phyloP scores from a whole-genome alignment of 768 basidiomycete genomes.

The Suillus bovinus region DNA sequence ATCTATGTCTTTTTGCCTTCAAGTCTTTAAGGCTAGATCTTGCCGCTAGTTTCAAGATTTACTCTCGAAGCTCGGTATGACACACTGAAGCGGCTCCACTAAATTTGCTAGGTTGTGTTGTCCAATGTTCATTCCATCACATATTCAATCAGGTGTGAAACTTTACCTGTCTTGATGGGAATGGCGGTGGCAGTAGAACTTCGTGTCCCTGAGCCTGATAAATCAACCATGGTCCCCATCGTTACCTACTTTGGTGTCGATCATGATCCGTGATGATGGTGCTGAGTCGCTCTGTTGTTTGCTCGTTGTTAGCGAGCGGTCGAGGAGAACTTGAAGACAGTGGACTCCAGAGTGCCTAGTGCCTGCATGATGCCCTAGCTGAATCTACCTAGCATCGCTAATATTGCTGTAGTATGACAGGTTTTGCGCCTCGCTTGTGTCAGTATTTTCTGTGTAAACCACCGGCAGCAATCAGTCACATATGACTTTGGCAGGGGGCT shows the following conservation, averaged over 20 bases:
- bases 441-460: background rate
- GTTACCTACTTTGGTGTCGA: background rate
- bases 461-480: too few relatives aligned
- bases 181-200: background rate
- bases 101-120: background rate
- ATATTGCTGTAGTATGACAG: too few relatives aligned
- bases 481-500: background rate
- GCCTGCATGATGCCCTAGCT: background rate
- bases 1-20: background rate
- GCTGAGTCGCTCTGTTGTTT: too few relatives aligned
- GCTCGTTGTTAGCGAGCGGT: background rate
- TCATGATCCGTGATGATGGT: too few relatives aligned
- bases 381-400: too few relatives aligned
- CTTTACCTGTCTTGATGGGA: background rate
- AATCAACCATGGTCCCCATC: background rate
- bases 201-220: too few relatives aligned
- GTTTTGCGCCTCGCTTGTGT: background rate
- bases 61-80: background rate
- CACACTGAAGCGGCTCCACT: background rate
- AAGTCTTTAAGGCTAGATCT: background rate
- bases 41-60: background rate
- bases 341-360: background rate
- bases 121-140: background rate
- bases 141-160: background rate
- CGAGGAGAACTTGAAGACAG: background rate